phyloP scores from a whole-genome alignment of 2,329 filamentous ascomycete species.

The Cucurbitaria berberidis region DNA sequence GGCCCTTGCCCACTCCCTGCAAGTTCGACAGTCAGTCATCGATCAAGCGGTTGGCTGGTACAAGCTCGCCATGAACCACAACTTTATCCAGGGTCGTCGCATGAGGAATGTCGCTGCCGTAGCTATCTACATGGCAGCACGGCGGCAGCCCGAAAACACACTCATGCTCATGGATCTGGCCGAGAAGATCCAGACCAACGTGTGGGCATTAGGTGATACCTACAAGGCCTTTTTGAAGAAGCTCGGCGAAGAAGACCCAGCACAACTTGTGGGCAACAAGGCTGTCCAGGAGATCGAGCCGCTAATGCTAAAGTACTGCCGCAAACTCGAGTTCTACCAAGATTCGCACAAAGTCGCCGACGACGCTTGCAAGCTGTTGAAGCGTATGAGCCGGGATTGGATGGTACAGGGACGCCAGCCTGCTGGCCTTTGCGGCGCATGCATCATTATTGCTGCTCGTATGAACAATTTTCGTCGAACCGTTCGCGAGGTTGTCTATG shows the following conservation, averaged over 20 bases:
- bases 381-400: slow-evolving; percentile 96
- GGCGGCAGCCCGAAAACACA: slow-evolving; percentile 77
- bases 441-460: slow-evolving; percentile 89
- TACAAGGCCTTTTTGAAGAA: slow-evolving; percentile 81
- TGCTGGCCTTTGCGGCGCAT: slow-evolving; percentile 92
- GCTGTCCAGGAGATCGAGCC: slow-evolving; percentile 82
- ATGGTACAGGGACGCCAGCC: slow-evolving; percentile 94
- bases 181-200: slow-evolving; percentile 82
- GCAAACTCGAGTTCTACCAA: slow-evolving; percentile 87
- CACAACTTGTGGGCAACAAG: slow-evolving; percentile 29
- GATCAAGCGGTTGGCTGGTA: slow-evolving; percentile 52
- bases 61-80: slow-evolving; percentile 63
- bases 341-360: slow-evolving; percentile 83
- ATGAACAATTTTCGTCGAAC: slow-evolving; percentile 98
- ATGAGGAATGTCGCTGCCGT: slow-evolving; percentile 87
- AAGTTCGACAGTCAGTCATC: slow-evolving; percentile 45
- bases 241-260: slow-evolving; percentile 67
- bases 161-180: slow-evolving; percentile 96
- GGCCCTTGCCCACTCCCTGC: slow-evolving; percentile 47
- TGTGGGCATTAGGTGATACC: slow-evolving; percentile 87
- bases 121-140: slow-evolving; percentile 86
- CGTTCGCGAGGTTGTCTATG: slow-evolving; percentile 93
- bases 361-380: slow-evolving; percentile 85
- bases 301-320: slow-evolving; percentile 88
- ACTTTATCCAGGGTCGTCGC: slow-evolving; percentile 71